phyloP scores from a whole-genome alignment of 345 rosid species.

The Hibiscus trionum region DNA sequence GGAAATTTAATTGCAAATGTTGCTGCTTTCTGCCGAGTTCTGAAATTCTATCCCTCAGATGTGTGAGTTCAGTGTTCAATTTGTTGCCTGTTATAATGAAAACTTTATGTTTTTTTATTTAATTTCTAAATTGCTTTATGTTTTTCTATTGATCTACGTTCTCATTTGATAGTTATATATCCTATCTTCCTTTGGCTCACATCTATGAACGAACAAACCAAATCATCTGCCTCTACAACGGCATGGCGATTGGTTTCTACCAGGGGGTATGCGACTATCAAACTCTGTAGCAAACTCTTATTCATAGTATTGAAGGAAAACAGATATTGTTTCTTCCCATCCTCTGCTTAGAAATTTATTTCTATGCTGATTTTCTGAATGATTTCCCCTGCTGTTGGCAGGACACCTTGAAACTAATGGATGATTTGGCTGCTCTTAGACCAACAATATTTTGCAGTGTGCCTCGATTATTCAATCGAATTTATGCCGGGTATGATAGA shows the following conservation, averaged over 20 bases:
- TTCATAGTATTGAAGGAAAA: too few relatives aligned
- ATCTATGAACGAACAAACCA: constrained; percentile 80
- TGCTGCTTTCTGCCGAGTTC: constrained; percentile 45
- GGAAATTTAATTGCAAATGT: constrained; percentile 74
- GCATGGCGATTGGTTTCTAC: constrained; percentile 71
- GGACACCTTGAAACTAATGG: constrained; percentile 79
- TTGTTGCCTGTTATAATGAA: constrained; percentile 3
- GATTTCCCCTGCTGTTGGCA: constrained; percentile 22
- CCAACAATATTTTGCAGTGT: constrained; percentile 91
- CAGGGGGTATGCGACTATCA: constrained; percentile 63
- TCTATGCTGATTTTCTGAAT: neutral
- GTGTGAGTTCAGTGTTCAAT: constrained; percentile 42
- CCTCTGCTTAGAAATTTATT: neutral
- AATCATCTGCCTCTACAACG: constrained; percentile 42
- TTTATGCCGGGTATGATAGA: constrained; percentile 64
- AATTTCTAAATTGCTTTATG: neutral
- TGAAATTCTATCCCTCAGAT: constrained; percentile 48
- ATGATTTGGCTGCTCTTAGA: constrained; percentile 69
- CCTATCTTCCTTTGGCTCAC: constrained; percentile 94
- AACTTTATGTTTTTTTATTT: neutral
- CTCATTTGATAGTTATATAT: constrained; percentile 50
- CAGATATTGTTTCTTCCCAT: neutral
- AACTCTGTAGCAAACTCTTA: neutral
- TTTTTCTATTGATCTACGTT: constrained; percentile 4
- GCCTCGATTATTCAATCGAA: constrained; percentile 81